Conservation (phyloP, 2,329 filamentous ascomycete species). For the Monosporascus sp. region DNA sequence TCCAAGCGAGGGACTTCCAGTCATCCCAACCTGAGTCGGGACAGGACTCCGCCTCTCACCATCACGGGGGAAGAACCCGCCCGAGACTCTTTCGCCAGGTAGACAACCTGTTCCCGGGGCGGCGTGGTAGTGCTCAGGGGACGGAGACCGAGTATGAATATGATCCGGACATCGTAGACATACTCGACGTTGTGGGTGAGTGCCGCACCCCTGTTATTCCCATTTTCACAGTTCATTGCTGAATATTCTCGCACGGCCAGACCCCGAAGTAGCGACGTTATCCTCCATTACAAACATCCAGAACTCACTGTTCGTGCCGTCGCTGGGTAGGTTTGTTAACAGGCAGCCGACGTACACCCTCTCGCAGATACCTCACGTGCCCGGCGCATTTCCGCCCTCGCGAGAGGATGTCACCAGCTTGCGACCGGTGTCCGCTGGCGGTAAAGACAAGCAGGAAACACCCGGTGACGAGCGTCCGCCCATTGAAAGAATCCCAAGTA, state of each 20-base stretch:
- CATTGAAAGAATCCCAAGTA: slow-evolving; percentile 39
- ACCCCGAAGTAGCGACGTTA: slow-evolving; percentile 77
- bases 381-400: slow-evolving; percentile 3
- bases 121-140: background rate
- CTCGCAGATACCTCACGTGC: slow-evolving; percentile 38
- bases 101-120: background rate
- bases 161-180: background rate
- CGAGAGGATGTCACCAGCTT: background rate
- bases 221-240: background rate
- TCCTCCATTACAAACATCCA: slow-evolving; percentile 85
- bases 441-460: slow-evolving; percentile 14
- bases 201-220: background rate
- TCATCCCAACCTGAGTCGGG: background rate
- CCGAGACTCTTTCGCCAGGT: background rate
- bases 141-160: background rate
- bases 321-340: slow-evolving; percentile 72
- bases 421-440: background rate
- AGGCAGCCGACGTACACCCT: slow-evolving; percentile 74
- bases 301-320: slow-evolving; percentile 82
- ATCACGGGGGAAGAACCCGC: background rate
- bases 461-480: slow-evolving; percentile 14
- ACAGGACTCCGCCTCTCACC: background rate
- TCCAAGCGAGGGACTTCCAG: background rate
- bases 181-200: background rate
- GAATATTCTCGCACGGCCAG: slow-evolving; percentile 34